These are phyloP conservation scores for Paramecium caudatum DNA, from an alignment of 73 alveolate species.

Conservation along the genomic window DNA sequence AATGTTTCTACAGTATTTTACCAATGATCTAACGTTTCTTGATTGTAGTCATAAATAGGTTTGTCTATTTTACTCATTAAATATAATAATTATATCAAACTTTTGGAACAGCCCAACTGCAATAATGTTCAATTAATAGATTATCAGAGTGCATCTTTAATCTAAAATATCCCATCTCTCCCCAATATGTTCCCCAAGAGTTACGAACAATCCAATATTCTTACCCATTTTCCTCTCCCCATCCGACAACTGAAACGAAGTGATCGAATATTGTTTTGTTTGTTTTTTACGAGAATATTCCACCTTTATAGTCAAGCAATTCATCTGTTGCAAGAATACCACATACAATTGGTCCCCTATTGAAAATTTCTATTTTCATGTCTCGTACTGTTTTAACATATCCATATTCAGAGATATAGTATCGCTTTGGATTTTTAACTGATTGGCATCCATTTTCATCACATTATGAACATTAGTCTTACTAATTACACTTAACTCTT, in stretches of 20 bases:
- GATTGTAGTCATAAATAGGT: neutral
- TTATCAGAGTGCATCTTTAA: slow-evolving; percentile 88
- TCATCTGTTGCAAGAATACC: slow-evolving; percentile 78
- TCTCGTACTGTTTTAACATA: slow-evolving; percentile 80
- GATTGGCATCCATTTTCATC: slow-evolving; percentile 59
- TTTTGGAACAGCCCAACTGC: slow-evolving; percentile 80
- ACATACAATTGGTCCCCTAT: slow-evolving; percentile 89
- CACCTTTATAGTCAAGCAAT: slow-evolving; percentile 87
- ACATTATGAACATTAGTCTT: slow-evolving; percentile 69
- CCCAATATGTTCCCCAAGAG: slow-evolving; percentile 97
- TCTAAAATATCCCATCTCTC: slow-evolving; percentile 89
- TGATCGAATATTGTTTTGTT: slow-evolving; percentile 77
- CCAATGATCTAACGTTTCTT: slow-evolving; percentile 18
- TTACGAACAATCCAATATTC: slow-evolving; percentile 93
- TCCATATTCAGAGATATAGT: slow-evolving; percentile 83
- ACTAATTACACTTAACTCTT: slow-evolving; percentile 68
- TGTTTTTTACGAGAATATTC: slow-evolving; percentile 85
- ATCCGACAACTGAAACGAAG: slow-evolving; percentile 84
- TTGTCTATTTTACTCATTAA: slow-evolving; percentile 23
- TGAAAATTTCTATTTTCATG: slow-evolving; percentile 89
- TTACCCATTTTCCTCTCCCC: slow-evolving; percentile 76
- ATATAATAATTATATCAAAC: neutral
- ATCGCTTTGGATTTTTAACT: slow-evolving; percentile 59
- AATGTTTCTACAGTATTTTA: neutral
- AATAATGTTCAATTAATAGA: slow-evolving; percentile 82